Evolutionary conservation across 495 filamentous ascomycete species (phyloP).

Genomic region (Annulohypoxylon bovei): DNA sequence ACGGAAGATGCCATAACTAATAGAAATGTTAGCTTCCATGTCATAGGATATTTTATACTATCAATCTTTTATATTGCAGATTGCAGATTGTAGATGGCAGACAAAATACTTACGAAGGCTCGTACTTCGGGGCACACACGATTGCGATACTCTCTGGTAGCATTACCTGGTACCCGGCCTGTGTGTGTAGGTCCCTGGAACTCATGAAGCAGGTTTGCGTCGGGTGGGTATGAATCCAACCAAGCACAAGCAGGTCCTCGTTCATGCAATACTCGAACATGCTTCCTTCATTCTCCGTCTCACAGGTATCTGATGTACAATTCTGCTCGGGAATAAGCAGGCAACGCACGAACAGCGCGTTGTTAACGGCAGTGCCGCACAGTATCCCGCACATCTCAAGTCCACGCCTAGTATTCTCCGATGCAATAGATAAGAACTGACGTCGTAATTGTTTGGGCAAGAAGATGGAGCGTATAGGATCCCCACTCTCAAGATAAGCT

Average conservation of each 20-base stretch:
- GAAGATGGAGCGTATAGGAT: slow-evolving; percentile 86
- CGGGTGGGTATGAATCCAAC: slow-evolving; percentile 99
- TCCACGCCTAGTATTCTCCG: slow-evolving; percentile 78
- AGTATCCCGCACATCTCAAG: slow-evolving; percentile 95
- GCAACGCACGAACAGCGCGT: slow-evolving; percentile 88
- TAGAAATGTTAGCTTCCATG: slow-evolving; percentile 23
- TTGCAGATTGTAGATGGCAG: neutral
- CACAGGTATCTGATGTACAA: slow-evolving; percentile 90
- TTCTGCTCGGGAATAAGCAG: slow-evolving; percentile 92
- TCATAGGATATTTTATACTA: neutral
- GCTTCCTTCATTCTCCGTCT: slow-evolving; percentile 83
- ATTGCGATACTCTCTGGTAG: slow-evolving; percentile 95
- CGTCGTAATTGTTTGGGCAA: slow-evolving; percentile 78
- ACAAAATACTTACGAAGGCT: slow-evolving; percentile 69
- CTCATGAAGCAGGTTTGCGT: slow-evolving; percentile 98
- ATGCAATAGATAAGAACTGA: slow-evolving; percentile 75
- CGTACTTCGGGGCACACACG: slow-evolving; percentile 87
- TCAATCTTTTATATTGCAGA: neutral
- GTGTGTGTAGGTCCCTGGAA: slow-evolving; percentile 91
- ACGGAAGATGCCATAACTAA: slow-evolving; percentile 89
- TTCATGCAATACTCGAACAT: slow-evolving; percentile 88
- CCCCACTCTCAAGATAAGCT: slow-evolving; percentile 88
- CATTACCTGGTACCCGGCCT: slow-evolving; percentile 92
- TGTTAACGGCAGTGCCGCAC: slow-evolving; percentile 88
- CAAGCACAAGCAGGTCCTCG: slow-evolving; percentile 87